Conservation (phyloP, 2,329 filamentous ascomycete genomes). For the Cladophialophora chaetospira region DNA sequence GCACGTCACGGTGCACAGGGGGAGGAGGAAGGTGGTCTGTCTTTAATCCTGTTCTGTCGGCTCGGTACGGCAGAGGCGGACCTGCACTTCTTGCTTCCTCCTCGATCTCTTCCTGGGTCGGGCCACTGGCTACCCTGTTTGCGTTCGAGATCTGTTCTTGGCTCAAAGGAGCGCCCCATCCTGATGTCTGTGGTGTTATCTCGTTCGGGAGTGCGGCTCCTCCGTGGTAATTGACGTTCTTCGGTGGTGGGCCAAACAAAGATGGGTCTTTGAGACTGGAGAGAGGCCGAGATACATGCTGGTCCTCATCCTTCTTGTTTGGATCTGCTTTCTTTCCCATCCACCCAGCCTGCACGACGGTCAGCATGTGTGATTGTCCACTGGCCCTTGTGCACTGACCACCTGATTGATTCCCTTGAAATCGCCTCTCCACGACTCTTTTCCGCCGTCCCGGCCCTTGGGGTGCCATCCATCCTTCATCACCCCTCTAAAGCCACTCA, state of each 20-base stretch:
- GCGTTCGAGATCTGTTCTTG: conserved; percentile 41
- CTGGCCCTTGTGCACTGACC: conserved; percentile 42
- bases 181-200: conserved; percentile 47
- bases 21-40: conserved; percentile 71
- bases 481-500: conserved; percentile 44
- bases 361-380: not conserved
- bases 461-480: conserved; percentile 59
- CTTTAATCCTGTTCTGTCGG: conserved; percentile 70
- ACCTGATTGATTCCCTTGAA: conserved; percentile 61
- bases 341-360: conserved; percentile 54
- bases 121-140: conserved; percentile 37
- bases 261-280: conserved; percentile 72
- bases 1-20: conserved; percentile 54
- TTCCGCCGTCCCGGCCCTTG: conserved; percentile 54
- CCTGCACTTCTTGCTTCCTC: conserved; percentile 45
- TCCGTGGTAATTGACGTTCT: conserved; percentile 57
- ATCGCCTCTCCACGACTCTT: conserved; percentile 57
- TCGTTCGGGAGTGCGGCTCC: conserved; percentile 48
- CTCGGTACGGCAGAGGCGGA: conserved; percentile 66
- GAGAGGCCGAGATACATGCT: conserved; percentile 66
- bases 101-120: conserved; percentile 29
- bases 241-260: conserved; percentile 80
- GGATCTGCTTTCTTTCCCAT: conserved; percentile 58
- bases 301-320: conserved; percentile 40
- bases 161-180: conserved; percentile 48